Base-by-base conservation (phyloP, 345 rosid genomes). In the Xanthoceras sorbifolium region DNA sequence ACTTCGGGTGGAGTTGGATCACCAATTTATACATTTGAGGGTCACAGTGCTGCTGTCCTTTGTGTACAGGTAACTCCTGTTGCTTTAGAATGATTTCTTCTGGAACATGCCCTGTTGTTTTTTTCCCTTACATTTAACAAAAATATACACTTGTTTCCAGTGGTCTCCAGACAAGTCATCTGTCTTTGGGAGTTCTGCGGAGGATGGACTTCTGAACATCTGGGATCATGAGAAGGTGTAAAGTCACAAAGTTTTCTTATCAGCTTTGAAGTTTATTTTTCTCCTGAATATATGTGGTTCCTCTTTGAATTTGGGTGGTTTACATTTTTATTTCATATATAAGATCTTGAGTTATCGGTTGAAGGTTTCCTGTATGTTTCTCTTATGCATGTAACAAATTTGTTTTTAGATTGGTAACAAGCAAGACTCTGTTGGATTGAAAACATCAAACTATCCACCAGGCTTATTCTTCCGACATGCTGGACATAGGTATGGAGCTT, bases 121-220 rank as follows among this genome's bases (percentile, higher is more conserved):
- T 25, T 36, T 57, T 65, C 12, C n/a, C 7, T 67, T 46, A n/a
- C 25, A 31, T 32, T n/a, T 77, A 59, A 69, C 42, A 31, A 77
- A 22, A 48, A 42, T 55, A 55, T 25, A 55, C 10, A 31, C 78
- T 63, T 70, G 54, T 69, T 74, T 79, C 28, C 91, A 94, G 97
- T 94, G 97, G 97, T 93, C 87, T 78, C 98, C 97, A 17, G 94
- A 93, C 83, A 93, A 88, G 81, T 54, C 94, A 80, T 91, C 98
- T 22, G 97, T 94, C 26, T 94, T 94, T 79, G 98, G 98, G 71
- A 94, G 97, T 82, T 91, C 97, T 29, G 98, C 97, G 6, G 98
- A 94, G 80, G 98, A 94, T 78, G 97, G 98, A 64, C 87, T 94
- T 86, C 79, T 94, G 31, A 94, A 94, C 82, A 85, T 94, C 64